Base-by-base conservation (phyloP, 2,329 filamentous ascomycete species). In the Fusarium sp. region DNA sequence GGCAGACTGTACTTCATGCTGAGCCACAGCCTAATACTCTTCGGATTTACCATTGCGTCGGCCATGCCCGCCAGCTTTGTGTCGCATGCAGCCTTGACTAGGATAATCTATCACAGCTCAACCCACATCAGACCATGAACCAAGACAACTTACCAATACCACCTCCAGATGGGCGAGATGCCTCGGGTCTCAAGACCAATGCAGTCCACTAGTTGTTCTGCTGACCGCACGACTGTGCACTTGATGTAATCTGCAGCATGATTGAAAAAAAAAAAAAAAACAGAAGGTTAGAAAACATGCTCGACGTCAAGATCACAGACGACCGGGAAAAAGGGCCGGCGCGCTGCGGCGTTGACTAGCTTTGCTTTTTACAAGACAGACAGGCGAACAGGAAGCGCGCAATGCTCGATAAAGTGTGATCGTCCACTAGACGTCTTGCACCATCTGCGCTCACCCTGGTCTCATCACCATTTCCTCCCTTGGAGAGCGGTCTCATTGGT, bases 401-500 rank as follows among this genome's bases (percentile, higher is more conserved):
- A 73, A 73, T 72, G 61, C 64, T 73, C 73, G 71, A 75, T 71
- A 63, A 61, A 65, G 68, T 74, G 71, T 74, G 73, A 75, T 75
- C 70, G 65, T 65, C 73, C 62, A 71, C 58, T 73, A 62, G 58
- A 65, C 68, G 48, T 72, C 70, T 73, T 73, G 70, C 63, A 74
- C 73, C 58, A 75, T 72, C 72, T 75, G 73, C 73, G 62, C 73
- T 73, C 71, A 74, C 73, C 73, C 73, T 31, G 61, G 73, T 75
- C 73, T 73, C 63, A 75, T 75, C 73, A 75, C 73, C 55, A 73
- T 53, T 75, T 56, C 64, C 48, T 67, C 54, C 58, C 60, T 71
- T 75, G 73, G 73, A 70, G 58, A 72, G 69, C 58, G 26, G 53
- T 41, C 21, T 66, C 43, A 74, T 75, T 75, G 74, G 73, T 54